phyloP scores from a whole-genome alignment of 805 yeast species.

The Ogataea nakhonphanomensis region DNA sequence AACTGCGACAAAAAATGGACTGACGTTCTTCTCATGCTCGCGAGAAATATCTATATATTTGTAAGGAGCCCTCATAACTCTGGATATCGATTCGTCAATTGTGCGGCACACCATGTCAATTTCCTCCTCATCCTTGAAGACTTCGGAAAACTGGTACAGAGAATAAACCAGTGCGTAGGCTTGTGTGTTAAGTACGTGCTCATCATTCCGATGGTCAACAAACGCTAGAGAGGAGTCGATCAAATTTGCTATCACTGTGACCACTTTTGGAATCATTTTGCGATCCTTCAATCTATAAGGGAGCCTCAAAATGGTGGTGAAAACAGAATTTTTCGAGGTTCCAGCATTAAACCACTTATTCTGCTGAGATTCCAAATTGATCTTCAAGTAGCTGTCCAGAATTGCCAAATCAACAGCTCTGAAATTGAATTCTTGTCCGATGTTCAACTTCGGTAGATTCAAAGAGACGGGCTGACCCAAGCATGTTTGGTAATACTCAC shows the following conservation, averaged over 20 bases:
- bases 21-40: conserved; percentile 32
- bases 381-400: conserved; percentile 57
- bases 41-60: conserved; percentile 67
- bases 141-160: conserved; percentile 27
- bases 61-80: conserved; percentile 74
- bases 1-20: conserved; percentile 56
- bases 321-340: conserved; percentile 51
- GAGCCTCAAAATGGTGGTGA: conserved; percentile 61
- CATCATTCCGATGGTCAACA: conserved; percentile 33
- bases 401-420: conserved; percentile 54
- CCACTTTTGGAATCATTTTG: conserved; percentile 38
- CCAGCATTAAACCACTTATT: conserved; percentile 78
- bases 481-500: conserved; percentile 23
- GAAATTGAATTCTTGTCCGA: conserved; percentile 33
- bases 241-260: conserved; percentile 46
- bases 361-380: conserved; percentile 45
- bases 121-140: conserved; percentile 10
- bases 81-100: conserved; percentile 71
- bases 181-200: conserved; percentile 47
- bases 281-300: conserved; percentile 27
- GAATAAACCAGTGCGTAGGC: conserved; percentile 52
- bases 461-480: conserved; percentile 20
- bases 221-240: conserved; percentile 53
- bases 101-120: conserved; percentile 51
- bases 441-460: conserved; percentile 16